Conservation (phyloP, 2,329 filamentous ascomycete genomes). For the Cladosporium sp. region DNA sequence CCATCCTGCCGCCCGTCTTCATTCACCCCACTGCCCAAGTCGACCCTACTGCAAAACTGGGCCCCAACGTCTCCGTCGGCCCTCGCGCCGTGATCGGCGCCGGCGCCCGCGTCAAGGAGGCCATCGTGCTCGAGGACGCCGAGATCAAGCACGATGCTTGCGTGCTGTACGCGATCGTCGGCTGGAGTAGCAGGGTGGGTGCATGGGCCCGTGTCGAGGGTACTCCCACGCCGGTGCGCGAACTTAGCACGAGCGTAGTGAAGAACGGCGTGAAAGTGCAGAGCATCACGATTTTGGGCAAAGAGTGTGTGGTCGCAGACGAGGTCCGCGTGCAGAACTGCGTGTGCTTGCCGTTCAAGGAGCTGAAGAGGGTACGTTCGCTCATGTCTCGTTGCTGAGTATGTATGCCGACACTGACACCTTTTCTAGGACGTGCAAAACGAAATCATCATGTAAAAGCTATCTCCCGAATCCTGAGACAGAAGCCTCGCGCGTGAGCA, state of each 20-base stretch:
- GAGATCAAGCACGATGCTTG: slow-evolving; percentile 97
- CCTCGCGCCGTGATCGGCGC: slow-evolving; percentile 79
- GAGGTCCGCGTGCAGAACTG: slow-evolving; percentile 97
- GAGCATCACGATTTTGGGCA: slow-evolving; percentile 93
- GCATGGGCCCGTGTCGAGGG: slow-evolving; percentile 98
- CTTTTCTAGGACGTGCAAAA: slow-evolving; percentile 8
- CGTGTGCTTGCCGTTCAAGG: slow-evolving; percentile 94
- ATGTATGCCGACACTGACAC: neutral
- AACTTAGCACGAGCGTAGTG: slow-evolving; percentile 88
- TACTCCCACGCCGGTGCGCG: slow-evolving; percentile 77
- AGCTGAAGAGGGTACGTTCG: slow-evolving; percentile 72
- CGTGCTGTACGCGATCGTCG: slow-evolving; percentile 90
- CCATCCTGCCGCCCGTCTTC: slow-evolving; percentile 87
- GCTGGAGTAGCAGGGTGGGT: slow-evolving; percentile 91
- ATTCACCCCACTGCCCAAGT: slow-evolving; percentile 88
- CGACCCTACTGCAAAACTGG: slow-evolving; percentile 91
- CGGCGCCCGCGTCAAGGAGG: slow-evolving; percentile 88
- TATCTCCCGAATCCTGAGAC: neutral
- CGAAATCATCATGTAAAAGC: slow-evolving; percentile 12
- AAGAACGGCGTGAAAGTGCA: slow-evolving; percentile 99
- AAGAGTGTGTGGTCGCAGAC: slow-evolving; percentile 90
- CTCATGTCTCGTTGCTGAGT: too few relatives aligned
- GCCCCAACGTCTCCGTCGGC: slow-evolving; percentile 92
- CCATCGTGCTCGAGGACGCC: slow-evolving; percentile 87
- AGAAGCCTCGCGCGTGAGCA: too few relatives aligned